These are phyloP conservation scores for Vickermania spadyakhi DNA, from an alignment of 208 protist genomes.

Conservation along the genomic window DNA sequence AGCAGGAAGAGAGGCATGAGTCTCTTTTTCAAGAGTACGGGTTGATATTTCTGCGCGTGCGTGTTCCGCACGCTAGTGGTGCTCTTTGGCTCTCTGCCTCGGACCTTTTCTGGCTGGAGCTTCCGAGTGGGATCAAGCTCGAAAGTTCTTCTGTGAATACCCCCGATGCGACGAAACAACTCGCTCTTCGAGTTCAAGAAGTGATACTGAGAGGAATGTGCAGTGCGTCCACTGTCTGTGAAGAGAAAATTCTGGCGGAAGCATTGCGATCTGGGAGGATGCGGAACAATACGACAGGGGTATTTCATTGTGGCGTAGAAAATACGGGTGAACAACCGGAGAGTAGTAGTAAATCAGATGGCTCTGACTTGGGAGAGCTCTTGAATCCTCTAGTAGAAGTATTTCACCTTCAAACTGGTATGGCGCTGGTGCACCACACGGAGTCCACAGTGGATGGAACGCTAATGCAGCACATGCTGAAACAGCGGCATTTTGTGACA, in stretches of 20 bases:
- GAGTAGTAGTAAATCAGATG: background rate
- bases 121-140: slow-evolving; percentile 49
- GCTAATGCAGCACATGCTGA: slow-evolving; percentile 40
- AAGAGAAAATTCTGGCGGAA: background rate
- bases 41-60: slow-evolving; percentile 41
- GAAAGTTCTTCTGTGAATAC: slow-evolving; percentile 61
- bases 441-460: slow-evolving; percentile 76
- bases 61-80: slow-evolving; percentile 25
- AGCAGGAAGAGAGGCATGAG: slow-evolving; percentile 30
- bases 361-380: background rate
- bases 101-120: slow-evolving; percentile 39
- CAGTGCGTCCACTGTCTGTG: background rate
- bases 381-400: slow-evolving; percentile 36
- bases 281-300: no score
- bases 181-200: slow-evolving; percentile 69
- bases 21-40: slow-evolving; percentile 78
- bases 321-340: background rate
- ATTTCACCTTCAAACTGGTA: slow-evolving; percentile 48
- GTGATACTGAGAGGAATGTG: slow-evolving; percentile 26
- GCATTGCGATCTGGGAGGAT: background rate
- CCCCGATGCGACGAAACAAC: slow-evolving; percentile 10
- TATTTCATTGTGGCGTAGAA: background rate
- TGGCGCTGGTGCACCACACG: slow-evolving; percentile 57
- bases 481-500: slow-evolving; percentile 59
- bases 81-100: slow-evolving; percentile 33